Base-by-base conservation (phyloP, 345 rosid genomes). In the Anacardium occidentale region DNA sequence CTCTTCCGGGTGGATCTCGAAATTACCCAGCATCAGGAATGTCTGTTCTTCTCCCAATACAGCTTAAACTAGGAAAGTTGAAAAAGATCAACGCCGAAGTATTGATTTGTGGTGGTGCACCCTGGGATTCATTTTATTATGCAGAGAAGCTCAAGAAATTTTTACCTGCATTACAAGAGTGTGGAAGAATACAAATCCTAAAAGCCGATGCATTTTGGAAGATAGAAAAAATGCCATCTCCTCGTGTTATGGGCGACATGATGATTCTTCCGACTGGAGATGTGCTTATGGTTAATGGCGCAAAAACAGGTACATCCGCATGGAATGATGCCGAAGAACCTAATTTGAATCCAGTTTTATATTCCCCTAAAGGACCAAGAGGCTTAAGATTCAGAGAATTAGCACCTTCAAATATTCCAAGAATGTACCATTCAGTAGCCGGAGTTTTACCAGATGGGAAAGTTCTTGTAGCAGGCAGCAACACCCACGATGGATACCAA, bases 221-320 rank as follows among this genome's bases (percentile, higher is more conserved):
- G 74, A 83, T 64, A 2, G 88, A 85, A 63, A 65, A 42, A 21
- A 95, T 95, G 99, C 98, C 98, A 0, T 74, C 85, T 0, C 82
- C 91, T 50, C 78, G 98, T 18, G 72, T 89, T 1, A 83, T 91
- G 91, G 96, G 98, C 0, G 99, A 95, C 70, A 73, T 86, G 76
- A 80, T 85, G 25, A 48, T 87, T 71, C 88, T 95, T 57, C 97
- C 99, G 0, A 85, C 80, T 0, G 99, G 92, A 37, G 96, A 91
- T 20, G 62, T 89, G 7, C 82, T 95, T 13, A 44, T 92, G 18
- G 63, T 95, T 1, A 92, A 89, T 18, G 99, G 99, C 4, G 98
- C 88, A n/a, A 70, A 81, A 70, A 54, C 75, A 18, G 97, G 97
- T 1, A 73, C 88, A 14, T 81, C 97, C 0, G 98, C 94, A 0